Conservation (phyloP, 495 filamentous ascomycete species). For the Penicillium subrubescens region DNA sequence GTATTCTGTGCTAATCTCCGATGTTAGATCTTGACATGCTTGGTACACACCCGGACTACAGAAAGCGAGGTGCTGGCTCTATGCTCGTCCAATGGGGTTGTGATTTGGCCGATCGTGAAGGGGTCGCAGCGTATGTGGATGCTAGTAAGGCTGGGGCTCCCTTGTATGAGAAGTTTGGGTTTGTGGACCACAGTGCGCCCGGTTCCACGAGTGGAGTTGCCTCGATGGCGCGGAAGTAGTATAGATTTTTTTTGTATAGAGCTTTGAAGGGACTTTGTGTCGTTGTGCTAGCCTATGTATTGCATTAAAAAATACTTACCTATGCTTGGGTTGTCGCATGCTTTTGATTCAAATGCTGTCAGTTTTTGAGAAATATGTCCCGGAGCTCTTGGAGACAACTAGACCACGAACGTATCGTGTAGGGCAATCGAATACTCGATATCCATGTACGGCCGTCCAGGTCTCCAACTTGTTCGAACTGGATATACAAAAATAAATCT, state of each 20-base stretch:
- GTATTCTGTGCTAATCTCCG: neutral
- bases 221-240: constrained; percentile 20
- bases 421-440: no score
- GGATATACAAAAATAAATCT: no score
- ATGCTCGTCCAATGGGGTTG: constrained; percentile 55
- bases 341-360: no score
- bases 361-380: no score
- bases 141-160: constrained; percentile 31
- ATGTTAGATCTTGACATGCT: constrained; percentile 49
- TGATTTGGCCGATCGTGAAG: constrained; percentile 39
- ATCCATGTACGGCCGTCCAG: no score
- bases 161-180: constrained; percentile 35
- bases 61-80: constrained; percentile 46
- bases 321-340: no score
- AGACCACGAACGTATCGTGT: no score
- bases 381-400: neutral
- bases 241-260: neutral
- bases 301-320: no score
- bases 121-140: constrained; percentile 35
- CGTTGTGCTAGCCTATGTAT: neutral
- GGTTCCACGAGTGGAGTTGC: constrained; percentile 9
- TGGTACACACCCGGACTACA: constrained; percentile 45
- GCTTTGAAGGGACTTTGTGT: neutral
- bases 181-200: constrained; percentile 31
- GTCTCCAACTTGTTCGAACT: no score